Percentiles rank a stretch among this genome's conserved stretches.
Conservation (phyloP, 2,329 filamentous ascomycete genomes). For the Cladosporium sp. region DNA sequence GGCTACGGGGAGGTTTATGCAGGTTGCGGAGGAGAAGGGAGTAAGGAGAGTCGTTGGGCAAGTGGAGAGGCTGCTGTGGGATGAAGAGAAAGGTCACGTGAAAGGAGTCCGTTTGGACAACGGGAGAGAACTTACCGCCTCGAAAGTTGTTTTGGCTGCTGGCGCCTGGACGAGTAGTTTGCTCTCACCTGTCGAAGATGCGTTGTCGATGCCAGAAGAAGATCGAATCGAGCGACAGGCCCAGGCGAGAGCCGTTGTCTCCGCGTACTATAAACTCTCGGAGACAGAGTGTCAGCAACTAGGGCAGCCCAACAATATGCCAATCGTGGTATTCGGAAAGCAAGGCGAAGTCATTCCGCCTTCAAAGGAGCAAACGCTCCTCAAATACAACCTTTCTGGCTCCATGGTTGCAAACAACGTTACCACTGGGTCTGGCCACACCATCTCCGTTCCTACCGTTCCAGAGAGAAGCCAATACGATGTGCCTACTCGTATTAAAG, state of each 20-base stretch:
- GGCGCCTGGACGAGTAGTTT: constrained; percentile 55
- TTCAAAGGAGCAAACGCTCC: constrained; percentile 42
- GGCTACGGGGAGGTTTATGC: constrained; percentile 43
- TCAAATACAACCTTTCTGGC: constrained; percentile 47
- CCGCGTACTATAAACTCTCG: constrained; percentile 52
- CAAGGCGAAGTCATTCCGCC: constrained; percentile 47
- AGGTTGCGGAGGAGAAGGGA: constrained; percentile 41
- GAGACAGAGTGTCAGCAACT: constrained; percentile 39
- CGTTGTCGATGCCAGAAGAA: constrained; percentile 39
- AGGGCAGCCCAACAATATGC: constrained; percentile 45
- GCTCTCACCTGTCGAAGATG: constrained; percentile 47
- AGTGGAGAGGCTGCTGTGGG: constrained; percentile 36
- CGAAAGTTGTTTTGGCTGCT: constrained; percentile 52
- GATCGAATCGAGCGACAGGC: constrained; percentile 50
- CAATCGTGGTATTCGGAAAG: constrained; percentile 50
- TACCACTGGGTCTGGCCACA: constrained; percentile 44
- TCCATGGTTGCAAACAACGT: constrained; percentile 48
- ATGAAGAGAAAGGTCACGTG: constrained; percentile 32
- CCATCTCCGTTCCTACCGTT: constrained; percentile 47
- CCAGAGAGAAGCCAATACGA: constrained; percentile 43
- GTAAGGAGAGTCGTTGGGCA: constrained; percentile 44
- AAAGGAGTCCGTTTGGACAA: constrained; percentile 47
- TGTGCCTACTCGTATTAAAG: constrained; percentile 38
- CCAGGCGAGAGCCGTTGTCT: constrained; percentile 56
- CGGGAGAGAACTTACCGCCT: constrained; percentile 47